Conservation (phyloP, 345 rosid genomes). For the Euphorbia peplus region DNA sequence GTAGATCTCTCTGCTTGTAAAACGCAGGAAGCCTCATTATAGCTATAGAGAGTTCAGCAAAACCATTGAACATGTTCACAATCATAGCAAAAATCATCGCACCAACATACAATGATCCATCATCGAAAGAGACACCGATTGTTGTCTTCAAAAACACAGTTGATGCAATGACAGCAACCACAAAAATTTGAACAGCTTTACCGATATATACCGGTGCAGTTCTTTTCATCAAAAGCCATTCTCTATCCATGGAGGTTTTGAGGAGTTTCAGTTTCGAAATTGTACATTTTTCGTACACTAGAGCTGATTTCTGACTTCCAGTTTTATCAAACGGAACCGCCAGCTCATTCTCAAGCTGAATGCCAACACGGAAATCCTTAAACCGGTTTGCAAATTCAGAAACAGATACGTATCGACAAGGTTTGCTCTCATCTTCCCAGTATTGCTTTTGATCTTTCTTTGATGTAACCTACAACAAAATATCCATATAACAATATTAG, state of each 20-base stretch:
- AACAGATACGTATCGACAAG: conserved; percentile 37
- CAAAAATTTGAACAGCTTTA: conserved; percentile 46
- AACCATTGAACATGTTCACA: conserved; percentile 54
- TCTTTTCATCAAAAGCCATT: conserved; percentile 51
- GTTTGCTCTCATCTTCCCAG: conserved; percentile 36
- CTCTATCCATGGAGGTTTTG: conserved; percentile 49
- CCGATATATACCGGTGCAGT: conserved; percentile 41
- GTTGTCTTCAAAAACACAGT: conserved; percentile 45
- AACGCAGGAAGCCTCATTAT: conserved; percentile 49
- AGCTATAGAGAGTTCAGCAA: conserved; percentile 53
- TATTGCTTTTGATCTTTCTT: conserved; percentile 55
- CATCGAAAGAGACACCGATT: conserved; percentile 31
- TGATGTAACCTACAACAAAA: conserved; percentile 38
- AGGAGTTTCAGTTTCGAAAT: conserved; percentile 53
- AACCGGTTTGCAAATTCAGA: conserved; percentile 38
- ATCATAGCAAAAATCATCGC: conserved; percentile 52
- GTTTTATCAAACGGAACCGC: conserved; percentile 38
- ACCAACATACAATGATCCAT: conserved; percentile 41
- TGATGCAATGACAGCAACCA: conserved; percentile 48
- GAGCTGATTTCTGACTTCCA: conserved; percentile 43
- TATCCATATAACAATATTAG: not conserved
- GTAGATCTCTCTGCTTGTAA: conserved; percentile 23
- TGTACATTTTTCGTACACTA: conserved; percentile 43
- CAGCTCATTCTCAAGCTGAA: conserved; percentile 34
- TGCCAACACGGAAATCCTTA: conserved; percentile 40